Percentiles rank a stretch among this genome's conserved stretches.
phyloP scores from a whole-genome alignment of 2,329 filamentous ascomycete genomes.

The Stachybotrys chartarum region DNA sequence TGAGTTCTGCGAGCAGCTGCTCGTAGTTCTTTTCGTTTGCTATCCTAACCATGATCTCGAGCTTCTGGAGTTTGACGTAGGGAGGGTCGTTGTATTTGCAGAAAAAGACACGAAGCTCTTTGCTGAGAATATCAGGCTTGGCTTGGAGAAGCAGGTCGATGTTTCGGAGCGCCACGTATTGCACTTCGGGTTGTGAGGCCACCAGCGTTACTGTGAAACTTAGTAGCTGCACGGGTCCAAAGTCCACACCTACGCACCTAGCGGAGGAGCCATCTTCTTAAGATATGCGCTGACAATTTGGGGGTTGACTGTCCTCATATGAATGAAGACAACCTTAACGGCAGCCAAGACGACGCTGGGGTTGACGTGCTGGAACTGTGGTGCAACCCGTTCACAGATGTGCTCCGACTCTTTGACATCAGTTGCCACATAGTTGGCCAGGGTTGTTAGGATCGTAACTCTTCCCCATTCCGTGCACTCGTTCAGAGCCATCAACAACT shows the following conservation, averaged over 20 bases:
- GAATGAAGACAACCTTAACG: slow-evolving; percentile 94
- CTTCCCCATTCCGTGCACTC: slow-evolving; percentile 98
- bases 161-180: slow-evolving; percentile 93
- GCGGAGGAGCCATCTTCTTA: slow-evolving; percentile 96
- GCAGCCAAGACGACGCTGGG: slow-evolving; percentile 95
- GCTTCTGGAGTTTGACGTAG: slow-evolving; percentile 94
- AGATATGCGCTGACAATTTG: slow-evolving; percentile 80
- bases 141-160: slow-evolving; percentile 94
- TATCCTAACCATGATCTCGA: slow-evolving; percentile 99
- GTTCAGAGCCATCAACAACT: slow-evolving; percentile 91
- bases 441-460: slow-evolving; percentile 83
- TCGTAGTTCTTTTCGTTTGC: slow-evolving; percentile 96
- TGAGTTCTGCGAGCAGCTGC: slow-evolving; percentile 86
- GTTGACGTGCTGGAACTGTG: slow-evolving; percentile 98
- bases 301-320: slow-evolving; percentile 78
- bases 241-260: slow-evolving; percentile 51
- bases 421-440: slow-evolving; percentile 80
- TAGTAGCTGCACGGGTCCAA: background rate
- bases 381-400: slow-evolving; percentile 91
- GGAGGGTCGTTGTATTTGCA: slow-evolving; percentile 99
- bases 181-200: slow-evolving; percentile 91
- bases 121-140: slow-evolving; percentile 92
- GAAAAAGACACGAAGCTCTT: slow-evolving; percentile 97
- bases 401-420: slow-evolving; percentile 96
- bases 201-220: slow-evolving; percentile 76